Evolutionary conservation across 192 early-diverging fungal species (phyloP), one percentile per base, ranked within the genome.

Genomic region (Linnemannia exigua): DNA sequence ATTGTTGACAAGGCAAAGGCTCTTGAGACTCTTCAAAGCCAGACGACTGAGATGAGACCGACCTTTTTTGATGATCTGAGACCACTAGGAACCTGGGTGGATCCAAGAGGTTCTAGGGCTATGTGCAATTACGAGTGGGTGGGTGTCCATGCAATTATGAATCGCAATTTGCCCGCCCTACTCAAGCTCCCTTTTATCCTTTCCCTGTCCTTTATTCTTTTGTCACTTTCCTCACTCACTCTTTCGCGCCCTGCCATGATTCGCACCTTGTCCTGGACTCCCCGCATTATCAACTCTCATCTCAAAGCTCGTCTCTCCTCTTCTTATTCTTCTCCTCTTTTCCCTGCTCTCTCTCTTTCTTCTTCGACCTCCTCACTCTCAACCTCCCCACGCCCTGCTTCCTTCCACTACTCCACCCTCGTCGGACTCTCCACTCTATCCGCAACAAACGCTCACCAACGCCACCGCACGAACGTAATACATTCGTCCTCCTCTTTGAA

Each of bases 281-380:
- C 28, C 46, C 46, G 25, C 41, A 61, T n/a, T 28, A 36, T 51
- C 72, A 51, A 48, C 72, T n/a, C 79, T 19, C n/a, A n/a, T n/a
- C 35, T 50, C 72, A 33, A 47, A 46, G 47, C 41, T 58, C 58
- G 20, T 28, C 47, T 66, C 25, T 70, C 5, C 36, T 58, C n/a
- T 44, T 36, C 63, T 47, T 72, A 3, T 68, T 52, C 11, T 74
- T 54, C 61, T 54, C 33, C 66, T 50, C 16, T 72, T 35, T 50
- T 37, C 33, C 16, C n/a, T 15, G 44, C 67, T 74, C 47, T 37
- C 61, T 17, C 47, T 25, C 38, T 16, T 28, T n/a, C n/a, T 33
- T 52, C 74, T 52, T 37, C 54, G 22, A 68, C 71, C 12, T 74
- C 63, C 67, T 63, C 66, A 67, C 66, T 69, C 28, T 61, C 76